Conservation (phyloP, 164 flowering plant genomes). For the Platanus orientalis region DNA sequence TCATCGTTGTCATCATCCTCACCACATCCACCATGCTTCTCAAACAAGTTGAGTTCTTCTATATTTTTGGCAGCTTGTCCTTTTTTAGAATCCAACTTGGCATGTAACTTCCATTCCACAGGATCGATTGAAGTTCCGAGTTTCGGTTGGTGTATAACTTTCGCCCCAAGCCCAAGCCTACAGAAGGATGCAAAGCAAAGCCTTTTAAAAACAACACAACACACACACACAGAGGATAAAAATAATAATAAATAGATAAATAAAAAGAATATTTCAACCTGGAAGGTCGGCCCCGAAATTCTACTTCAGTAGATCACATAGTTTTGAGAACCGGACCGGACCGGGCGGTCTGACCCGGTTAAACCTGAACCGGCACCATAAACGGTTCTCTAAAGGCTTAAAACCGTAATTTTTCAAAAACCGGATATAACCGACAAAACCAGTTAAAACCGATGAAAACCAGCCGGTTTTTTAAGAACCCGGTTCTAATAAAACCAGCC, state of each 20-base stretch:
- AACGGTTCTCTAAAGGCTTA: too few species aligned
- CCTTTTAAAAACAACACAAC: background rate
- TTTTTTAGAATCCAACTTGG: slow-evolving; percentile 39
- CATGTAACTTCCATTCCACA: slow-evolving; percentile 44
- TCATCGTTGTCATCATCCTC: slow-evolving; percentile 39
- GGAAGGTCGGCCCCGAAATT: too few species aligned
- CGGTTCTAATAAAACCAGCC: too few species aligned
- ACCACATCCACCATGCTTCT: slow-evolving; percentile 22
- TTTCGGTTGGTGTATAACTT: slow-evolving; percentile 32
- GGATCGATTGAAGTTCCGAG: slow-evolving; percentile 36
- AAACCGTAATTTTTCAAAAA: too few species aligned
- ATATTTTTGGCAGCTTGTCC: slow-evolving; percentile 29
- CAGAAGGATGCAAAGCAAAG: background rate
- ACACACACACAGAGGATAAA: background rate
- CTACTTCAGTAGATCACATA: background rate
- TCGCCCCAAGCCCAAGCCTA: slow-evolving; percentile 46
- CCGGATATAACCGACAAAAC: too few species aligned
- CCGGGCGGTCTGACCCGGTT: too few species aligned
- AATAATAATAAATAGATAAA: too few species aligned
- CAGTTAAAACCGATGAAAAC: too few species aligned
- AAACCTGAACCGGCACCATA: too few species aligned
- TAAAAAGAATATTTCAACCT: too few species aligned
- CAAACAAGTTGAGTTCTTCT: slow-evolving; percentile 27
- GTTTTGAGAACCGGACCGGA: too few species aligned
- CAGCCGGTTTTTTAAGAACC: too few species aligned